Conservation (phyloP, 176 grass and related monocot species). For the Oryza punctata region DNA sequence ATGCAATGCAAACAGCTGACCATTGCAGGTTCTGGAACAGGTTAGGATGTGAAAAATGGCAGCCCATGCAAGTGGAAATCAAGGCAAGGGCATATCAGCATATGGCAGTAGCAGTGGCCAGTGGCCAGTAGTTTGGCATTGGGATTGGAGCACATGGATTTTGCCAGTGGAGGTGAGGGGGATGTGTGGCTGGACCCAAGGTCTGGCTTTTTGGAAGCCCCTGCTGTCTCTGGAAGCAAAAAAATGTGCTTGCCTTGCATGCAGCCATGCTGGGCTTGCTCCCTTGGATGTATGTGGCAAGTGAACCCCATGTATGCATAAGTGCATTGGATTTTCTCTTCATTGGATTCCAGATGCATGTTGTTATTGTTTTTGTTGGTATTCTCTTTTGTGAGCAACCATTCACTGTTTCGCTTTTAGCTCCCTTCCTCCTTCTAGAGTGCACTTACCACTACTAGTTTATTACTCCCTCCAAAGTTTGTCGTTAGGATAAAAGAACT, state of each 20-base stretch:
- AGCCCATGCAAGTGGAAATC: constrained; percentile 7
- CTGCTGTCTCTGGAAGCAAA: constrained; percentile 22
- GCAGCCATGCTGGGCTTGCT: not conserved
- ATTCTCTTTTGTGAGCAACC: not conserved
- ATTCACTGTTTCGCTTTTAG: not conserved
- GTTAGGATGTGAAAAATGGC: constrained; percentile 22
- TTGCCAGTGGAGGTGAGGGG: not conserved
- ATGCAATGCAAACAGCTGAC: not conserved
- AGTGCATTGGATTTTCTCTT: not conserved
- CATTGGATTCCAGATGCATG: constrained; percentile 36
- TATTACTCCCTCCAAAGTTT: too few relatives aligned
- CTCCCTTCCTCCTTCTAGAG: not conserved
- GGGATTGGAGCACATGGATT: constrained; percentile 53
- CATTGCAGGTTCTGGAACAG: not conserved
- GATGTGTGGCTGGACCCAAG: constrained; percentile 21
- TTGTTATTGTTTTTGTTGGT: not conserved
- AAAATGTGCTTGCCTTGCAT: not conserved
- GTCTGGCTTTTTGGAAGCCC: not conserved
- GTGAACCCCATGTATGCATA: constrained; percentile 1
- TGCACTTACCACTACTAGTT: not conserved
- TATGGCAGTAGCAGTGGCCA: not conserved
- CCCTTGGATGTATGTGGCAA: constrained; percentile 36
- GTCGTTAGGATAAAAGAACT: too few relatives aligned
- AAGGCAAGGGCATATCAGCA: not conserved
- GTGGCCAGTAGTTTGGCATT: not conserved